Evolutionary conservation across 2,329 filamentous ascomycete species (phyloP).

Genomic region (Paraphoma sp.): DNA sequence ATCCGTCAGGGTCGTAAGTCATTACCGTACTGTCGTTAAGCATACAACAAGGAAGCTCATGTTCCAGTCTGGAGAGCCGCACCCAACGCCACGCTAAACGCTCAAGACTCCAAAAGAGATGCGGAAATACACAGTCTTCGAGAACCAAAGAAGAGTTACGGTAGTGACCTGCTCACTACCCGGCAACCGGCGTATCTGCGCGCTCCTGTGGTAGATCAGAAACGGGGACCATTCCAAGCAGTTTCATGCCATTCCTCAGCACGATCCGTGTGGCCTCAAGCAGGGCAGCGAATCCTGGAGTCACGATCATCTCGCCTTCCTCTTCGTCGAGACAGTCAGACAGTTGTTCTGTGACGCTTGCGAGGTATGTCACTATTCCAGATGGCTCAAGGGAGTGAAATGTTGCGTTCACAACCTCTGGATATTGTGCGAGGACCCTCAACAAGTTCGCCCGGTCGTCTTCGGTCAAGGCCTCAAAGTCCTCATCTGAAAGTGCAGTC

Average conservation of each 20-base stretch:
- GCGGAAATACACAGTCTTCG: background rate
- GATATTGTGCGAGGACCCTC: constrained; percentile 38
- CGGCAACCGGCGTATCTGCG: constrained; percentile 32
- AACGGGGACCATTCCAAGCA: constrained; percentile 34
- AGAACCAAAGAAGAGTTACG: background rate
- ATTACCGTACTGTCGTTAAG: background rate
- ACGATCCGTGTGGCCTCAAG: constrained; percentile 38
- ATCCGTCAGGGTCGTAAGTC: background rate
- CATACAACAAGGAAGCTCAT: too few species aligned
- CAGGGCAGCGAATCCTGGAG: constrained; percentile 27
- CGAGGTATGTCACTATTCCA: constrained; percentile 35
- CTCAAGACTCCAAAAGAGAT: background rate
- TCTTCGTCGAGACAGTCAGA: constrained; percentile 28
- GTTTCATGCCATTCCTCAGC: constrained; percentile 37
- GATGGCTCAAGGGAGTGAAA: constrained; percentile 38
- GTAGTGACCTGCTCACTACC: background rate
- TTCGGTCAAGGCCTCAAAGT: constrained; percentile 28
- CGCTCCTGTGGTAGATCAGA: constrained; percentile 17
- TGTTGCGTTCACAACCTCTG: constrained; percentile 32
- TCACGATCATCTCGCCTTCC: constrained; percentile 10
- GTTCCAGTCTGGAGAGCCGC: background rate
- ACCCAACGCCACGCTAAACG: background rate
- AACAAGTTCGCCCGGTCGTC: constrained; percentile 36
- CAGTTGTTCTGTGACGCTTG: constrained; percentile 33
- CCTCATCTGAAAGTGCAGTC: constrained; percentile 24